Base-by-base conservation (phyloP, 1,284 basidiomycete species). In the Ceratobasidium theobromae region DNA sequence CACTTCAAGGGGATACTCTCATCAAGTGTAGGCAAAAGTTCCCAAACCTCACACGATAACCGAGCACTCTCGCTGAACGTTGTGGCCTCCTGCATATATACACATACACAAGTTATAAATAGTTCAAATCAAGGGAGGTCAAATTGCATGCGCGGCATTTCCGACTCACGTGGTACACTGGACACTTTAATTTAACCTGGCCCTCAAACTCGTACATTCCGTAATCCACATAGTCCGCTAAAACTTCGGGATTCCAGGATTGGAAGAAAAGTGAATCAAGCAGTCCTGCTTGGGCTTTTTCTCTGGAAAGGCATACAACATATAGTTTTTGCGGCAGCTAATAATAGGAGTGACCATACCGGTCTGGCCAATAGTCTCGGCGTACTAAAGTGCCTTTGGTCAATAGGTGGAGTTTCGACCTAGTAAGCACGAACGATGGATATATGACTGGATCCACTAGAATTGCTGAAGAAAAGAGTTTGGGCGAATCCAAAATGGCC, bases 381-480 rank as follows among this genome's bases (percentile, higher is more conserved):
- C 93, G 81, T 40, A 76, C 74, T n/a, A 93, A 74, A 0, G 87
- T 86, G 8, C 81, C 82, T 0, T 72, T 45, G 0, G n/a, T 27
- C 28, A 67, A 27, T n/a, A 14, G 8, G 5, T 12, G 14, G 21
- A 40, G 43, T 18, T 38, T 38, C 8, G 35, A 38, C 16, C 35
- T 30, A 18, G 23, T 25, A 14, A 25, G 48, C 28, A 71, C 67
- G 49, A 74, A 69, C 68, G 69, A 40, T 1, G 77, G 77, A 3
- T 79, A 69, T 38, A 93, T 83, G 65, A 91, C 82, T 0, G 95
- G 93, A 74, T 98, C 95, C 27, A 95, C 77, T 9, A 95, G 81
- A 49, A 93, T 79, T 32, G 96, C 76, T 0, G 84, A 82, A 16
- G 85, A 80, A 76, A 95, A 93, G 8, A 95, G 77, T 0, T 78